These are phyloP conservation scores for Lachnellula willkommii DNA, from an alignment of 2,329 filamentous ascomycete species.

Conservation along the genomic window DNA sequence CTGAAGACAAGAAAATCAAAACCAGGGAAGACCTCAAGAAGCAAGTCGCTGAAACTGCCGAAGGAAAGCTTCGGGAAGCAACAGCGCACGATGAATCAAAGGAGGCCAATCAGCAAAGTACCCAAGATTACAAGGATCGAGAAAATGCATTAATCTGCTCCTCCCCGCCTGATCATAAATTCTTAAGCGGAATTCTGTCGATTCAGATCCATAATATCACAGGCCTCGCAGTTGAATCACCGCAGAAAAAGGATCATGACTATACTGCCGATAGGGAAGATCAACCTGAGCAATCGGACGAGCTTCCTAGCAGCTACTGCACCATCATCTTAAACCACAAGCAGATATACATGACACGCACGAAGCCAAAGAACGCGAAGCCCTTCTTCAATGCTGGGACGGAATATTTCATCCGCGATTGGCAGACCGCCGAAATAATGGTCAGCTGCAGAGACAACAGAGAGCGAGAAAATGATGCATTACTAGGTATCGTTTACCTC, in stretches of 20 bases:
- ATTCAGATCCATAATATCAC: slow-evolving; percentile 28
- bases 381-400: slow-evolving; percentile 75
- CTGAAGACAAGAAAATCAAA: slow-evolving; percentile 52
- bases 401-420: slow-evolving; percentile 66
- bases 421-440: slow-evolving; percentile 61
- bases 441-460: slow-evolving; percentile 62
- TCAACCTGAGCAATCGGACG: slow-evolving; percentile 55
- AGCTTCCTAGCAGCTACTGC: slow-evolving; percentile 65
- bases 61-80: slow-evolving; percentile 60
- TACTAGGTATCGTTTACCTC: slow-evolving; percentile 66
- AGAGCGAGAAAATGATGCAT: slow-evolving; percentile 62
- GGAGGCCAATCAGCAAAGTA: slow-evolving; percentile 63
- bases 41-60: slow-evolving; percentile 48
- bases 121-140: slow-evolving; percentile 57
- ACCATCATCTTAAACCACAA: slow-evolving; percentile 69
- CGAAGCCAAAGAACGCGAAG: slow-evolving; percentile 72
- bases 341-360: slow-evolving; percentile 64
- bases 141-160: slow-evolving; percentile 63
- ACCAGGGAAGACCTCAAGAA: slow-evolving; percentile 54
- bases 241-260: slow-evolving; percentile 20
- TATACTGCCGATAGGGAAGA: slow-evolving; percentile 45
- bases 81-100: slow-evolving; percentile 48
- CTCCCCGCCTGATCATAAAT: slow-evolving; percentile 57
- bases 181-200: slow-evolving; percentile 58
- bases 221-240: slow-evolving; percentile 22